Percentiles rank a stretch among this genome's conserved stretches.
These are phyloP conservation scores for Gaeumannomyces tritici DNA, from an alignment of 2,329 filamentous ascomycete species.

Conservation along the genomic window DNA sequence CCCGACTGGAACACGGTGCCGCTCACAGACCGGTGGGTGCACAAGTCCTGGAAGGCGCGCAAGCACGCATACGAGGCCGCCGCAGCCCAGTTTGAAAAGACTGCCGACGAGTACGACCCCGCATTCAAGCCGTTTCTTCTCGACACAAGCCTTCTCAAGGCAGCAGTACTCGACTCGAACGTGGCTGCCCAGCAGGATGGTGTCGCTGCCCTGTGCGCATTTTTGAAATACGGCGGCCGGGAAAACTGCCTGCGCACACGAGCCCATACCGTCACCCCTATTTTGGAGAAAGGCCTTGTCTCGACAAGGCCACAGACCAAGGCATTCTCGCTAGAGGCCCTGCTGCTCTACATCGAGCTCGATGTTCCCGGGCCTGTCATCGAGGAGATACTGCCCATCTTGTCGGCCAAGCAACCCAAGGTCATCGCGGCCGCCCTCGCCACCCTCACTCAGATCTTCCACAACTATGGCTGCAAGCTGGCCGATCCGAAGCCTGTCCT, in stretches of 20 bases:
- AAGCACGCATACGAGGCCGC: constrained; percentile 94
- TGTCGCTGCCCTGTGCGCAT: constrained; percentile 77
- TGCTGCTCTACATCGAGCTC: constrained; percentile 82
- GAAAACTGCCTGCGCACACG: constrained; percentile 74
- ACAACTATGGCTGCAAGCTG: constrained; percentile 91
- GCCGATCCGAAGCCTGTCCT: constrained; percentile 89
- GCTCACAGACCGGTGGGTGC: constrained; percentile 68
- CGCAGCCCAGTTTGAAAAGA: constrained; percentile 73
- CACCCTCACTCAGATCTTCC: constrained; percentile 74
- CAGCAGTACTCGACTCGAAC: constrained; percentile 86
- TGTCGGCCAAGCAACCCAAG: constrained; percentile 87
- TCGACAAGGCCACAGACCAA: constrained; percentile 87
- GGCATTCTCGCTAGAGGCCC: constrained; percentile 72
- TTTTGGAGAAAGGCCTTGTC: constrained; percentile 84
- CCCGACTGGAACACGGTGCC: constrained; percentile 76
- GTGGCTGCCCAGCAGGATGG: constrained; percentile 95
- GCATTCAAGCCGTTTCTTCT: constrained; percentile 80
- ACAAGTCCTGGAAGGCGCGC: constrained; percentile 95
- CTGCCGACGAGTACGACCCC: constrained; percentile 76
- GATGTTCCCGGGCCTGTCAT: constrained; percentile 79
- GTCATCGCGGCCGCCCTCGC: constrained; percentile 63
- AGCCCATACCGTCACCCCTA: constrained; percentile 60
- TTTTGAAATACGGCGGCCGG: constrained; percentile 80
- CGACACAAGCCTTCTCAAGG: constrained; percentile 83
- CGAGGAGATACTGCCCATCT: constrained; percentile 76